Conservation (phyloP, 495 filamentous ascomycete species). For the Talaromyces adpressus region DNA sequence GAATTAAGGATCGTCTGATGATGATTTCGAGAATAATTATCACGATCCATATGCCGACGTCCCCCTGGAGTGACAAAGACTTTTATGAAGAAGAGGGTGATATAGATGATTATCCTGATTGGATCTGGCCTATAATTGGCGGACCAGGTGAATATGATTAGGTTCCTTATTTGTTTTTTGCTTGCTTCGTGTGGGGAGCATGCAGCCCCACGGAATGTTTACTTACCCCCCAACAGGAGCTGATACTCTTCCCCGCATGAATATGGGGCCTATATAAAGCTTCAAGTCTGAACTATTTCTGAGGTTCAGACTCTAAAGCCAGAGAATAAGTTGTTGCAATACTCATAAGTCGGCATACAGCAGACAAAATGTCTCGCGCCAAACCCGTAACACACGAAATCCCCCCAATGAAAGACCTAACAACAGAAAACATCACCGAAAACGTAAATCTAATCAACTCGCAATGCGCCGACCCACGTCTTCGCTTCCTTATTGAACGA, state of each 20-base stretch:
- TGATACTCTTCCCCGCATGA: neutral
- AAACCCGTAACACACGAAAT: slow-evolving; percentile 38
- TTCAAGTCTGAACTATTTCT: neutral
- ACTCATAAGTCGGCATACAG: neutral
- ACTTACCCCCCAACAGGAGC: neutral
- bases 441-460: slow-evolving; percentile 60
- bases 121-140: no score
- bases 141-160: no score
- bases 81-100: no score
- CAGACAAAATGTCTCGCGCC: slow-evolving; percentile 23
- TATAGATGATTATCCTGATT: no score
- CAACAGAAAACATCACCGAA: slow-evolving; percentile 64
- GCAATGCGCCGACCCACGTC: slow-evolving; percentile 46
- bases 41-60: no score
- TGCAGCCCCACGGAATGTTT: neutral
- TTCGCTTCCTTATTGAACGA: slow-evolving; percentile 55
- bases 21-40: no score
- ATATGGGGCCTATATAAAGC: neutral
- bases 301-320: neutral
- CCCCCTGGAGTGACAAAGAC: no score
- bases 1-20: no score
- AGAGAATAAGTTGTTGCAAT: neutral
- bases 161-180: no score
- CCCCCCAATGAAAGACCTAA: slow-evolving; percentile 54
- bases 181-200: neutral